These are phyloP conservation scores for Poterioochromonas sp. DNA, from an alignment of 352 stramenopile genomes.

Conservation along the genomic window DNA sequence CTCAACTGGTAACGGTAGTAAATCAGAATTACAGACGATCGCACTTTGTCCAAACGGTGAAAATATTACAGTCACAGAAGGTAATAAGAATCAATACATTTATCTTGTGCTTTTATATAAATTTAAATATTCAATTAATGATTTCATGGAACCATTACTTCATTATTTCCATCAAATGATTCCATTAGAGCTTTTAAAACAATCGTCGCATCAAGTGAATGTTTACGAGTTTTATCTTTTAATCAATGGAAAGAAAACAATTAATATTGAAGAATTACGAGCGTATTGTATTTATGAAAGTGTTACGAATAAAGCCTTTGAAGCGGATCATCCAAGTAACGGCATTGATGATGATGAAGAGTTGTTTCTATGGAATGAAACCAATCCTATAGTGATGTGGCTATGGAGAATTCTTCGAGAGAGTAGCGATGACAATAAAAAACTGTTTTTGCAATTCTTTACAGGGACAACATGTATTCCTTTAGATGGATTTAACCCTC, in stretches of 20 bases:
- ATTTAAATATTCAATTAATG: background rate
- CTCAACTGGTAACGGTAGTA: background rate
- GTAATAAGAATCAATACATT: background rate
- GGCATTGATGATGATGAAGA: background rate
- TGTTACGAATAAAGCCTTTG: background rate
- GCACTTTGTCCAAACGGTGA: background rate
- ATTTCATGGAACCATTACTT: background rate
- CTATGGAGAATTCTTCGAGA: background rate
- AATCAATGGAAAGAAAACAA: background rate
- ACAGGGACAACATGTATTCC: background rate
- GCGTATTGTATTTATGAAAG: background rate
- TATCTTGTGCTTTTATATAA: background rate
- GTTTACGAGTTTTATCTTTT: background rate
- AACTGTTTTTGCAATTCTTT: background rate
- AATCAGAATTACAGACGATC: background rate
- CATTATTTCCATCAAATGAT: background rate
- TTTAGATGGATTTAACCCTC: background rate
- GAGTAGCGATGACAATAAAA: background rate
- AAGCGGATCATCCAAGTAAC: background rate
- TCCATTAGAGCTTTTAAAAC: background rate
- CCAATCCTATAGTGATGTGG: background rate
- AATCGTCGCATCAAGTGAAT: background rate
- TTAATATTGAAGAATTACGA: slow-evolving; percentile 12
- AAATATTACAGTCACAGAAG: background rate
- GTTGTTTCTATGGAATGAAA: background rate